These are phyloP conservation scores for Sutorius australiensis DNA, from an alignment of 768 basidiomycete genomes.

Conservation along the genomic window DNA sequence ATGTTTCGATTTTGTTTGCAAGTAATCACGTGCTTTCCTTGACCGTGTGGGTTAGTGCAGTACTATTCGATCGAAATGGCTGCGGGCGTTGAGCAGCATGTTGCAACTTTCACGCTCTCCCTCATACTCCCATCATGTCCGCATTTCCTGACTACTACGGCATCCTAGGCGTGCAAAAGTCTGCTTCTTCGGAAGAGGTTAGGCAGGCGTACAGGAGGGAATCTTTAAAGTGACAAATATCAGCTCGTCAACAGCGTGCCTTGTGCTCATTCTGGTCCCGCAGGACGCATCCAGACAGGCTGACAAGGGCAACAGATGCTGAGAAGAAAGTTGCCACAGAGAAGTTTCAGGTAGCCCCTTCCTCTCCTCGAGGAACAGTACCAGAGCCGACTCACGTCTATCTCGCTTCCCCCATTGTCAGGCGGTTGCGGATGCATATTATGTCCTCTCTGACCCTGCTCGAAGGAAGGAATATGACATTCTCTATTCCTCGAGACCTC, in stretches of 20 bases:
- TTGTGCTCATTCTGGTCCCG: constrained; percentile 16
- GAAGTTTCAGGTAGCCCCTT: constrained; percentile 64
- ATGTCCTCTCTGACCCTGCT: constrained; percentile 78
- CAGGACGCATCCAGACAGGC: constrained; percentile 88
- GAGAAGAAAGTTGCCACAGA: constrained; percentile 78
- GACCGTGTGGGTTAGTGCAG: background rate
- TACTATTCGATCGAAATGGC: constrained; percentile 3
- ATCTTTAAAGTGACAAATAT: constrained; percentile 54
- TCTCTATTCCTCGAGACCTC: constrained; percentile 53
- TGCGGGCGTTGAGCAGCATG: constrained; percentile 12
- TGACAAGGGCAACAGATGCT: constrained; percentile 62
- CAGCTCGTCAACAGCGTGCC: background rate
- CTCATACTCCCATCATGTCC: constrained; percentile 48
- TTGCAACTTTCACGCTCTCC: constrained; percentile 3
- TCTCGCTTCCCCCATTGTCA: background rate
- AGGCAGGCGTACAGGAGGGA: constrained; percentile 77
- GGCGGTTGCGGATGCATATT: constrained; percentile 93
- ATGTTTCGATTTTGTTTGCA: background rate
- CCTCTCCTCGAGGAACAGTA: background rate
- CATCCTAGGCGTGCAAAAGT: constrained; percentile 51
- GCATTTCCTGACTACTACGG: constrained; percentile 79
- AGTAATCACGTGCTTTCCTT: constrained; percentile 19
- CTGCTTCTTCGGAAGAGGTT: constrained; percentile 66
- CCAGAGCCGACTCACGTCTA: background rate
- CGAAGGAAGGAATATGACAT: constrained; percentile 70